phyloP scores from a whole-genome alignment of 1,139 yeast genomes.

The Candida mesenterica region DNA sequence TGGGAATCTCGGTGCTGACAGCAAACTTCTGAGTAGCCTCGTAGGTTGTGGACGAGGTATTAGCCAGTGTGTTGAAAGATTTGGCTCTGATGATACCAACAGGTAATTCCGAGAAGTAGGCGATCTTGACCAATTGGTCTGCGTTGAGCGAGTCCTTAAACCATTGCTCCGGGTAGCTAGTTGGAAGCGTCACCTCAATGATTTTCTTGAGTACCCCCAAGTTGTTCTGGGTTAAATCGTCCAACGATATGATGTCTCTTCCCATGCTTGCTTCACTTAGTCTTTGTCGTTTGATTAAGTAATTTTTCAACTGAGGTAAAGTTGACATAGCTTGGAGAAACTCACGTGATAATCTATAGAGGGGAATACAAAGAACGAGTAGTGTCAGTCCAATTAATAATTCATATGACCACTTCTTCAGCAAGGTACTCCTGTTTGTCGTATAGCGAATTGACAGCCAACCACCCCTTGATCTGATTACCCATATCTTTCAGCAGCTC shows the following conservation, averaged over 20 bases:
- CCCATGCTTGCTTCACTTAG: slow-evolving; percentile 18
- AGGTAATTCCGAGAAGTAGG: slow-evolving; percentile 62
- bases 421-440: too few relatives aligned
- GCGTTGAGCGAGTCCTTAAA: slow-evolving; percentile 38
- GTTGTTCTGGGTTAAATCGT: slow-evolving; percentile 56
- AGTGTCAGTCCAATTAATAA: too few relatives aligned
- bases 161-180: slow-evolving; percentile 44
- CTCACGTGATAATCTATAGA: too few relatives aligned
- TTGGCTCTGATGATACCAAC: slow-evolving; percentile 69
- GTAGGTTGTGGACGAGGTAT: slow-evolving; percentile 17
- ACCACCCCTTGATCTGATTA: too few relatives aligned
- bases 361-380: too few relatives aligned
- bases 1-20: slow-evolving; percentile 34
- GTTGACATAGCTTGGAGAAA: too few relatives aligned
- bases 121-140: slow-evolving; percentile 40
- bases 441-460: too few relatives aligned
- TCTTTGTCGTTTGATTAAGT: neutral
- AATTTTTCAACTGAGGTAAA: too few relatives aligned
- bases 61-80: slow-evolving; percentile 32
- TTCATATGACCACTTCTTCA: too few relatives aligned
- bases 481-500: too few relatives aligned
- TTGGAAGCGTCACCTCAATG: slow-evolving; percentile 42
- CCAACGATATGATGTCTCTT: slow-evolving; percentile 47
- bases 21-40: slow-evolving; percentile 26
- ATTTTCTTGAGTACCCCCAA: slow-evolving; percentile 52